Conservation (phyloP, 2,329 filamentous ascomycete genomes). For the Domatiomyces globalis region DNA sequence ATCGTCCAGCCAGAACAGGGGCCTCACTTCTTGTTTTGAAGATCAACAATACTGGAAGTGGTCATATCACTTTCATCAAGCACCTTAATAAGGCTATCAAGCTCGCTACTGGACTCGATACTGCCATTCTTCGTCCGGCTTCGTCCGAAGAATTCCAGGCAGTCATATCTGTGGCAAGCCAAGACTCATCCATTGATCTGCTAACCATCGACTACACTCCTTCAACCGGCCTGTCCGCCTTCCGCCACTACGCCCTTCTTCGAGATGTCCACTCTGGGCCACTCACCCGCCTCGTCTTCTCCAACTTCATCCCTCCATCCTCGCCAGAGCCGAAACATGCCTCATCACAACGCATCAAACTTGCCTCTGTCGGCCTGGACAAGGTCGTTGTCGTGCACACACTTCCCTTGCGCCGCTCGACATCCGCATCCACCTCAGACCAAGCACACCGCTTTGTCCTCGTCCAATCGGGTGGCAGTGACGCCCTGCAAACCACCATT, state of each 20-base stretch:
- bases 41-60: constrained; percentile 10
- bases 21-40: constrained; percentile 25
- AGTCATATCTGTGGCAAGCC: constrained; percentile 63
- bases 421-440: constrained; percentile 30
- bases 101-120: constrained; percentile 63
- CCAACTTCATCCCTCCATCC: constrained; percentile 38
- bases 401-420: constrained; percentile 45
- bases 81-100: constrained; percentile 54
- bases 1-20: constrained; percentile 32
- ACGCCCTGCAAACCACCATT: constrained; percentile 38
- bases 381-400: constrained; percentile 69
- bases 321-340: constrained; percentile 35
- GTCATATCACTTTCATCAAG: constrained; percentile 34
- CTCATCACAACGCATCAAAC: constrained; percentile 50
- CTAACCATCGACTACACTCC: constrained; percentile 58
- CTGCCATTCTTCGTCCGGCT: constrained; percentile 50
- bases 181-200: constrained; percentile 63
- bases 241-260: constrained; percentile 39
- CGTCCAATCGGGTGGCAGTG: constrained; percentile 42
- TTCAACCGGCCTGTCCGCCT: constrained; percentile 30
- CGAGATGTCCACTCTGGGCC: constrained; percentile 42
- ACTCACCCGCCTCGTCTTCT: constrained; percentile 43
- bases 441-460: constrained; percentile 56
- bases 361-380: constrained; percentile 68
- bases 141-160: constrained; percentile 57